A percentile compares a stretch with the other conserved stretches of the same genome.
phyloP scores from a whole-genome alignment of 768 basidiomycete species.

The Kwoniella dejecticola region DNA sequence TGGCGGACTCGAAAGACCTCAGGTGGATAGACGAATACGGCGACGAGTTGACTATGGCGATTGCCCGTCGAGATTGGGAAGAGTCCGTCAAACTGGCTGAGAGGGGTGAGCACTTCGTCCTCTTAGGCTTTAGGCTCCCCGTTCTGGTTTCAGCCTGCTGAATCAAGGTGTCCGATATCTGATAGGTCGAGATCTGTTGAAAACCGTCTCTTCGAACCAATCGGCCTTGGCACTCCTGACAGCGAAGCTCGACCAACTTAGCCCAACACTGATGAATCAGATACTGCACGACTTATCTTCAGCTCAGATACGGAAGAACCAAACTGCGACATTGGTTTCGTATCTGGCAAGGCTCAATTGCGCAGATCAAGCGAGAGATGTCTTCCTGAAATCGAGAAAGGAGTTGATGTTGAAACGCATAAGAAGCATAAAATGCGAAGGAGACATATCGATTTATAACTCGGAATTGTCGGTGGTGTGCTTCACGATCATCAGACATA shows the following conservation, averaged over 20 bases:
- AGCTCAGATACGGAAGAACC: conserved; percentile 74
- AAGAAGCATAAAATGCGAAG: conserved; percentile 87
- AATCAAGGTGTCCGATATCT: too few species aligned
- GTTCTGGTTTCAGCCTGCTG: too few species aligned
- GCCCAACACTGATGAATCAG: conserved; percentile 68
- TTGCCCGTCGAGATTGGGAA: conserved; percentile 84
- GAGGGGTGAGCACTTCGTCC: conserved; percentile 62
- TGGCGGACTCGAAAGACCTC: conserved; percentile 66
- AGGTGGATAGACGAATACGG: conserved; percentile 89
- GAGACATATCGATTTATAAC: conserved; percentile 80
- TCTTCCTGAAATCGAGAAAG: conserved; percentile 77
- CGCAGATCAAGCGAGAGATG: conserved; percentile 73
- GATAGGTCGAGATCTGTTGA: conserved; percentile 53
- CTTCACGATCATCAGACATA: conserved; percentile 94
- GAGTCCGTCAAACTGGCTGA: conserved; percentile 82
- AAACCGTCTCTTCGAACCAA: conserved; percentile 48
- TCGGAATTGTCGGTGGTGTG: conserved; percentile 83
- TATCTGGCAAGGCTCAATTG: conserved; percentile 75
- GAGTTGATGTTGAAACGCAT: conserved; percentile 73
- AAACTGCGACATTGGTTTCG: conserved; percentile 69
- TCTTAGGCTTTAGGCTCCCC: too few species aligned
- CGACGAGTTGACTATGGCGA: conserved; percentile 86
- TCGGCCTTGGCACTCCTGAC: conserved; percentile 54
- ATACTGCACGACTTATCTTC: conserved; percentile 74
- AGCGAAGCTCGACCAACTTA: conserved; percentile 66